phyloP scores from a whole-genome alignment of 202 grass and related monocot genomes.

The Elaeis oleifera region DNA sequence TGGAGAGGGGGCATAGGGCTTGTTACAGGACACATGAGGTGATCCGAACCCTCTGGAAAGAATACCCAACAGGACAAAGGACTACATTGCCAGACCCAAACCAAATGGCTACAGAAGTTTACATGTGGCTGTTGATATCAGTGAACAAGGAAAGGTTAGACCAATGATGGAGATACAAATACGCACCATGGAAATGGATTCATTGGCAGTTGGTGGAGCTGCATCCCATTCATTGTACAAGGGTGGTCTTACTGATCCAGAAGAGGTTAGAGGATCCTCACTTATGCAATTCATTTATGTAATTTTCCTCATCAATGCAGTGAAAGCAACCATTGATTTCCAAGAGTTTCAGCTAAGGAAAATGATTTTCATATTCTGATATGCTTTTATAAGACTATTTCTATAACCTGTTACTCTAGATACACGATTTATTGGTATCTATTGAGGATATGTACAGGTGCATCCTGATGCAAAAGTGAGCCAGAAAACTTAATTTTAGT shows the following conservation, averaged over 20 bases:
- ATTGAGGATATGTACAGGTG: too few species aligned
- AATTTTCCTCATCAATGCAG: not conserved
- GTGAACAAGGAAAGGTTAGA: constrained; percentile 47
- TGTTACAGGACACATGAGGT: constrained; percentile 61
- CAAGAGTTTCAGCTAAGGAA: too few species aligned
- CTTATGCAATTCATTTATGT: not conserved
- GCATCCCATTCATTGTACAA: constrained; percentile 95
- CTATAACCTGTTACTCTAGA: too few species aligned
- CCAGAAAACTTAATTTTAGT: too few species aligned
- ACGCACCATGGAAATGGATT: constrained; percentile 71
- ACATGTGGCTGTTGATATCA: constrained; percentile 77
- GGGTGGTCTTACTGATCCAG: constrained; percentile 76
- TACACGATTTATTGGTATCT: too few species aligned
- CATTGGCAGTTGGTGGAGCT: constrained; percentile 63
- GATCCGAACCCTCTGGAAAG: constrained; percentile 56
- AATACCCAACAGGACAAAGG: constrained; percentile 67
- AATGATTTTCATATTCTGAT: too few species aligned
- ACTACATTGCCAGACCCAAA: constrained; percentile 76
- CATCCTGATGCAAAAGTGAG: too few species aligned
- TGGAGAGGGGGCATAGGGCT: constrained; percentile 39
- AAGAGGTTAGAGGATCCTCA: constrained; percentile 41
- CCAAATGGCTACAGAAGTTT: constrained; percentile 84
- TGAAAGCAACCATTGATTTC: too few species aligned
- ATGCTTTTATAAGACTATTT: too few species aligned
- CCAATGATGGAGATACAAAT: constrained; percentile 96